Evolutionary conservation across 2,329 filamentous ascomycete species (phyloP).

Genomic region (Ascochyta viciae-villosae): DNA sequence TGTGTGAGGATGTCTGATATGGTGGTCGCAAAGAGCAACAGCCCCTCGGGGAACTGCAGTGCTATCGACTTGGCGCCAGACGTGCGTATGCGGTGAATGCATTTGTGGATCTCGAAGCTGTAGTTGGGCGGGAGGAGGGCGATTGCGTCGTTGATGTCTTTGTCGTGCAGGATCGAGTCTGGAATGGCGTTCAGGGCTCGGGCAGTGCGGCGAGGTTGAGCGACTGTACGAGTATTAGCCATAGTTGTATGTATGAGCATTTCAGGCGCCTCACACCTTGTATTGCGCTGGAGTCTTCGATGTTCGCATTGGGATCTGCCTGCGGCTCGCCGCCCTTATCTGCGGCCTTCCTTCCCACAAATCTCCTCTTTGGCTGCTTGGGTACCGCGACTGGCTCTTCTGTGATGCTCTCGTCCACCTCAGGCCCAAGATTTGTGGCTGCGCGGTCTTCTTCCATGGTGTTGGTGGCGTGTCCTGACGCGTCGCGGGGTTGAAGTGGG

Average conservation of each 20-base stretch:
- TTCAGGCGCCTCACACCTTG: slow-evolving; percentile 63
- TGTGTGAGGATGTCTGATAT: slow-evolving; percentile 95
- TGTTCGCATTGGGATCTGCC: slow-evolving; percentile 51
- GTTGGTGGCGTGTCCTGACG: slow-evolving; percentile 15
- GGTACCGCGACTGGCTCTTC: slow-evolving; percentile 56
- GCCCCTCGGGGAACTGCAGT: slow-evolving; percentile 95
- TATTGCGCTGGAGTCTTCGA: slow-evolving; percentile 70
- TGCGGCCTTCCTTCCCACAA: slow-evolving; percentile 81
- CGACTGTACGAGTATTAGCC: slow-evolving; percentile 59
- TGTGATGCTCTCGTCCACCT: slow-evolving; percentile 68
- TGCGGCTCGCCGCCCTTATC: slow-evolving; percentile 62
- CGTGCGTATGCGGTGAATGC: slow-evolving; percentile 89
- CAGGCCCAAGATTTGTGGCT: slow-evolving; percentile 73
- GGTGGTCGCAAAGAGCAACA: slow-evolving; percentile 94
- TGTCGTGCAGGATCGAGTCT: slow-evolving; percentile 81
- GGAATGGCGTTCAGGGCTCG: slow-evolving; percentile 92
- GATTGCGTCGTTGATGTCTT: slow-evolving; percentile 86
- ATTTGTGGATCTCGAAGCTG: slow-evolving; percentile 98
- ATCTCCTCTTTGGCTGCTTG: slow-evolving; percentile 87
- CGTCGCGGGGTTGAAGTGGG: slow-evolving; percentile 26
- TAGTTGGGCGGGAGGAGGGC: slow-evolving; percentile 92
- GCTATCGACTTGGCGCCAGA: slow-evolving; percentile 82
- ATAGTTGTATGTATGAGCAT: not conserved
- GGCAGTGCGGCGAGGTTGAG: slow-evolving; percentile 73
- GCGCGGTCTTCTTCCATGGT: slow-evolving; percentile 79